Conservation (phyloP, 1,284 basidiomycete species). For the Boletus calvinii region DNA sequence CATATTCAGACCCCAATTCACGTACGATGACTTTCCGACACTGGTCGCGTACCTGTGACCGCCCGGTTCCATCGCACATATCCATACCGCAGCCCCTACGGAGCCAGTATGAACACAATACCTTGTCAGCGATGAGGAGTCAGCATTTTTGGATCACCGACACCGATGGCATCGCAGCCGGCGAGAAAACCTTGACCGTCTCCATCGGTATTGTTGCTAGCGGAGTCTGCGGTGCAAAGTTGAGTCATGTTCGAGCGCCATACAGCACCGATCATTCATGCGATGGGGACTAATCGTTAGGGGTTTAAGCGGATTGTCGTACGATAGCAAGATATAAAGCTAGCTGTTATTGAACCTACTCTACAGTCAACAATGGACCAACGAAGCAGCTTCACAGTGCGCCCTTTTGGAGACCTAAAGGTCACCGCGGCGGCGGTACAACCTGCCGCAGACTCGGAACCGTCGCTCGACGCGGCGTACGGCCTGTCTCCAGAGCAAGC, state of each 20-base stretch:
- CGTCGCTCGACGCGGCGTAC: constrained; percentile 8
- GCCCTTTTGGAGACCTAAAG: constrained; percentile 6
- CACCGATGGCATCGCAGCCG: too few relatives aligned
- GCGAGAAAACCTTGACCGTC: too few relatives aligned
- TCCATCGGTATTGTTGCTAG: too few relatives aligned
- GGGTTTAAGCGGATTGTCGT: background rate
- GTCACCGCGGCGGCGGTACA: background rate
- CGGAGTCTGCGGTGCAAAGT: background rate
- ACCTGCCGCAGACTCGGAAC: background rate
- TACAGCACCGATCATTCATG: background rate
- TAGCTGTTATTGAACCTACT: background rate
- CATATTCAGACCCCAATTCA: background rate
- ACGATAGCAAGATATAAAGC: constrained; percentile 1
- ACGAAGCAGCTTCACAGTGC: background rate
- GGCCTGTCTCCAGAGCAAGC: constrained; percentile 20
- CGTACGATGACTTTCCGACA: too few relatives aligned
- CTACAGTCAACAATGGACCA: constrained; percentile 8
- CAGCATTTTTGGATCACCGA: too few relatives aligned
- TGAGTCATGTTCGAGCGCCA: background rate
- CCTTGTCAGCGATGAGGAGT: too few relatives aligned
- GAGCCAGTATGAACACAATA: too few relatives aligned
- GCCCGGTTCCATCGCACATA: too few relatives aligned
- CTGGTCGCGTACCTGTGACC: too few relatives aligned
- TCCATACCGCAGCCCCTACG: too few relatives aligned
- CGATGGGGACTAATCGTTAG: background rate